These are phyloP conservation scores for Aeschynomene evenia DNA, from an alignment of 306 rosid genomes.

Conservation along the genomic window DNA sequence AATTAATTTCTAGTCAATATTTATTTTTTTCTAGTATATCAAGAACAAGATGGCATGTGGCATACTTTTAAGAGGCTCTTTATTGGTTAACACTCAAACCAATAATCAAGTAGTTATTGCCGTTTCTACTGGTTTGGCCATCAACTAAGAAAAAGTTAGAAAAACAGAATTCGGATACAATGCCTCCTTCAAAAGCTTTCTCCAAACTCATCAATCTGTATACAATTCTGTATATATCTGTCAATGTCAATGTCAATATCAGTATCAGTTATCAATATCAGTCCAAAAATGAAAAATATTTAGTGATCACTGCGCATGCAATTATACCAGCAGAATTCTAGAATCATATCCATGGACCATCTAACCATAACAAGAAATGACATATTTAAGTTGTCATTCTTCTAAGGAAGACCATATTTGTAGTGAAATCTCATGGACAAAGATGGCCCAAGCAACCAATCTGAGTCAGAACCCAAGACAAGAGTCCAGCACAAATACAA, in stretches of 20 bases:
- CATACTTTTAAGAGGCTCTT: neutral
- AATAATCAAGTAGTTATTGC: neutral
- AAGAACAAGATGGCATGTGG: neutral
- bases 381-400: neutral
- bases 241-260: neutral
- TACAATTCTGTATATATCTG: neutral
- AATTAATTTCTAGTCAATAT: neutral
- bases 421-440: neutral
- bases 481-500: neutral
- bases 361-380: neutral
- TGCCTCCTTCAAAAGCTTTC: slow-evolving; percentile 19
- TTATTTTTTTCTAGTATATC: no score
- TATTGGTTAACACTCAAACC: neutral
- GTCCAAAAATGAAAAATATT: neutral
- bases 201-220: slow-evolving; percentile 7
- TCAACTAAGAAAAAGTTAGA: neutral
- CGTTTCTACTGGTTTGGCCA: neutral
- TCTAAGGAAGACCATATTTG: neutral
- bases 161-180: neutral
- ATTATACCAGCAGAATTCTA: slow-evolving; percentile 5
- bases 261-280: neutral
- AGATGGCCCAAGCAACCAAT: neutral
- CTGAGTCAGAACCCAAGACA: slow-evolving; percentile 4
- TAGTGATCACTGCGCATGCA: neutral
- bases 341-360: neutral